These are phyloP conservation scores for Grosmannia serpens DNA, from an alignment of 2,329 filamentous ascomycete species.

Conservation along the genomic window DNA sequence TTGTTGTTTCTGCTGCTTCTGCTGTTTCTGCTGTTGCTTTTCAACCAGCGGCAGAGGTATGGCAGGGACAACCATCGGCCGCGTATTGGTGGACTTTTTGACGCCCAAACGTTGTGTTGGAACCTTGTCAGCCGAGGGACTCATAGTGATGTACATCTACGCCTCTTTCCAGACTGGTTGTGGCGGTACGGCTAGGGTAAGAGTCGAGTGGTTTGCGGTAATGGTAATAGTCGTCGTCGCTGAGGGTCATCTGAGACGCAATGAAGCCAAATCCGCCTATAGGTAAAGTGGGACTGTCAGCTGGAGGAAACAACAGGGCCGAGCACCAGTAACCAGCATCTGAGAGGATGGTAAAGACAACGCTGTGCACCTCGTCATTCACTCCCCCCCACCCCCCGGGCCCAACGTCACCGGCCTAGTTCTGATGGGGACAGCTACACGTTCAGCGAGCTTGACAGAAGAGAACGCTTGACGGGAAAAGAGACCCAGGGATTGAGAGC, in stretches of 20 bases:
- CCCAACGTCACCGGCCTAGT: neutral
- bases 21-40: conserved; percentile 10
- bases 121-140: conserved; percentile 5
- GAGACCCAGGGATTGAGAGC: neutral
- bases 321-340: neutral
- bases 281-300: neutral
- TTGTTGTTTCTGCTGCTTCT: conserved; percentile 5
- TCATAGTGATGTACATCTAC: conserved; percentile 1
- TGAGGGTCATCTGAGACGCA: neutral
- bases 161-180: neutral
- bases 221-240: neutral
- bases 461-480: neutral
- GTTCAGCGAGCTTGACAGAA: neutral
- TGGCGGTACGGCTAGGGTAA: neutral
- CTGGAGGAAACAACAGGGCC: neutral
- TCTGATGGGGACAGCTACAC: neutral
- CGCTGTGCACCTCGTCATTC: neutral
- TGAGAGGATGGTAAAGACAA: neutral
- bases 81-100: conserved; percentile 3
- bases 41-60: conserved; percentile 12
- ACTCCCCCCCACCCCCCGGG: no score
- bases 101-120: conserved; percentile 1
- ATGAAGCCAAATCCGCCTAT: neutral
- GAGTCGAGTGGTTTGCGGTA: neutral
- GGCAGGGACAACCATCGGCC: conserved; percentile 8